phyloP scores from a whole-genome alignment of 2,329 filamentous ascomycete species.

The Fusarium begoniae region DNA sequence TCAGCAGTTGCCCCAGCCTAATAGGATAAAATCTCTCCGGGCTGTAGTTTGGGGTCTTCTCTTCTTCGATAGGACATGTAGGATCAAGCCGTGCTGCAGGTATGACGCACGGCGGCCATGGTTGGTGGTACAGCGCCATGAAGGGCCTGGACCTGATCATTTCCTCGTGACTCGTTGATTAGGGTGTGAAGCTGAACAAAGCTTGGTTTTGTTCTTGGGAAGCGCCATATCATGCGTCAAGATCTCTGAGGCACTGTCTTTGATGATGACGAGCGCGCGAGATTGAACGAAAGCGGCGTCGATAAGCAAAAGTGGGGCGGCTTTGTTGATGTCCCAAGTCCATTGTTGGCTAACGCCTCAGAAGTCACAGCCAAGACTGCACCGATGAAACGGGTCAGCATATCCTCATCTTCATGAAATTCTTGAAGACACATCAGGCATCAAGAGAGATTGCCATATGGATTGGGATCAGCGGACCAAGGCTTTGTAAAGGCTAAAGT shows the following conservation, averaged over 20 bases:
- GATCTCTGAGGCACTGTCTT: neutral
- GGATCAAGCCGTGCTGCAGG: slow-evolving; percentile 26
- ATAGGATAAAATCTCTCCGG: slow-evolving; percentile 28
- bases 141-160: neutral
- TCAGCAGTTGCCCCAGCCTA: slow-evolving; percentile 20
- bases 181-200: rapidly evolving
- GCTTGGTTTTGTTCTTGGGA: rapidly evolving
- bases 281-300: neutral
- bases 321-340: too few species aligned
- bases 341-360: neutral
- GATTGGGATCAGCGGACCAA: neutral
- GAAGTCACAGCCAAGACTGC: neutral
- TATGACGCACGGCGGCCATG: slow-evolving; percentile 2
- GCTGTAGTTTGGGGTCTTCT: slow-evolving; percentile 26
- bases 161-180: neutral
- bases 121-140: neutral
- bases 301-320: neutral
- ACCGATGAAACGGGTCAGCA: too few species aligned
- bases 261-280: neutral
- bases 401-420: rapidly evolving
- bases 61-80: slow-evolving; percentile 19
- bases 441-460: neutral
- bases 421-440: rapidly evolving
- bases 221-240: neutral
- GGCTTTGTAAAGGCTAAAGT: neutral